Conservation (phyloP, 139 green algal species). For the Volvox africanus region DNA sequence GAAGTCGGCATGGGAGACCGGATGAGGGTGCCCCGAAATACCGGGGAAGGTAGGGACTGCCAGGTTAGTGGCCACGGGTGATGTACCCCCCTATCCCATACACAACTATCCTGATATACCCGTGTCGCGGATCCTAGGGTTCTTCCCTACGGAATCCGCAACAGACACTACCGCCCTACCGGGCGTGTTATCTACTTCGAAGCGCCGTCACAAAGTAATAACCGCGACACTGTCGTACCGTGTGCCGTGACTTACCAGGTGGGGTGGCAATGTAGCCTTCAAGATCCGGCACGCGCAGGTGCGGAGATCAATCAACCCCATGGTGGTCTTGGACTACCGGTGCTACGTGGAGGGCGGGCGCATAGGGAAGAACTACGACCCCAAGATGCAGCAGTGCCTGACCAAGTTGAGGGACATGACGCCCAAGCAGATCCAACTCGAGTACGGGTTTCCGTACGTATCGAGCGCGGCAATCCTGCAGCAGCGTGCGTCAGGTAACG, state of each 20-base stretch:
- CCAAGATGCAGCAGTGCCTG: constrained; percentile 53
- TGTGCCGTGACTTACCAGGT: constrained; percentile 27
- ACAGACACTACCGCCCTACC: too few species aligned
- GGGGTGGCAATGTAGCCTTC: constrained; percentile 48
- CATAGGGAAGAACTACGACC: constrained; percentile 59
- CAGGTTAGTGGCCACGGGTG: too few species aligned
- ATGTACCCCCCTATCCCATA: too few species aligned
- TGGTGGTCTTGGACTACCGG: constrained; percentile 69
- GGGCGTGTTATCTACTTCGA: too few species aligned
- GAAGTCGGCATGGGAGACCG: too few species aligned
- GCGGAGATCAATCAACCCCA: constrained; percentile 46
- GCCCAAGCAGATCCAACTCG: constrained; percentile 16
- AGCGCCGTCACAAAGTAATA: too few species aligned
- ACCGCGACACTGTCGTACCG: too few species aligned
- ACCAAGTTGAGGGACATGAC: constrained; percentile 52
- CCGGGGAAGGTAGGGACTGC: too few species aligned
- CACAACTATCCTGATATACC: too few species aligned
- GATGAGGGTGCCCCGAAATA: too few species aligned
- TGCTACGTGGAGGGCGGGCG: constrained; percentile 58
- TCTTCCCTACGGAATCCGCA: too few species aligned
- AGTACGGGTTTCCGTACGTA: constrained; percentile 57
- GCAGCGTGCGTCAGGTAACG: constrained; percentile 47
- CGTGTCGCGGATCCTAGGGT: too few species aligned
- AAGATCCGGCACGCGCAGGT: constrained; percentile 44
- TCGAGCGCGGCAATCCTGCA: constrained; percentile 41